Evolutionary conservation across 2,329 filamentous ascomycete species (phyloP), one percentile per base, ranked within the genome.

Genomic region (Fusarium oxysporum): DNA sequence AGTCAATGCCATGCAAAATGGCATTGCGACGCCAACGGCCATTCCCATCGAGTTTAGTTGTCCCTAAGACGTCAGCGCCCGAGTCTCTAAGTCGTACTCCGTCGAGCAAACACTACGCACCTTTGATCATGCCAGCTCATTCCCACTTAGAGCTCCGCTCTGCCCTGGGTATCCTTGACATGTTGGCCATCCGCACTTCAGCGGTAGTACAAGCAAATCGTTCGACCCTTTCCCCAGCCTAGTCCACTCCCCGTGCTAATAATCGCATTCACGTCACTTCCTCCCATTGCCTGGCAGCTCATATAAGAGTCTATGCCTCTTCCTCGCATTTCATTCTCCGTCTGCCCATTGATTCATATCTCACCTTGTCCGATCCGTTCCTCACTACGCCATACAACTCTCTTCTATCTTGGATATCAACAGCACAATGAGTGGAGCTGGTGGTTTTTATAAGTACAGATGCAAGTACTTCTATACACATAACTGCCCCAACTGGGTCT

Each of bases 391-490:
- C 33, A 43, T 38, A 68, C 51, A 55, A 56, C 38, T 59, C n/a
- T 64, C 57, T 45, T 40, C 65, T 44, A 25, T 53, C 43, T 54
- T 63, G 61, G 60, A 54, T 50, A 51, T 66, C 71, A 59, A 64
- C 57, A 53, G 59, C 71, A 71, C 63, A 72, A 81, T 81, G 79
- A 80, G 78, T 51, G 77, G 79, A 62, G 76, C 81, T 71, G 84
- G 85, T 48, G 84, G 84, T 41, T 86, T 83, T 68, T 88, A 87
- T 77, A 87, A 85, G 80, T 88, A 86, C 78, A 83, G 85, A 45
- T 89, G 87, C 84, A 88, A 87, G 79, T 86, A 88, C 81, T 88
- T 86, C 73, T 84, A 84, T 64, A 83, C 85, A 35, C 82, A 86
- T 75, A 84, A 87, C 70, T 88, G 86, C 72, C 82, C 81, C 9